Evolutionary conservation across 1,284 basidiomycete species (phyloP).

Genomic region (Paramarasmius palmivorus): DNA sequence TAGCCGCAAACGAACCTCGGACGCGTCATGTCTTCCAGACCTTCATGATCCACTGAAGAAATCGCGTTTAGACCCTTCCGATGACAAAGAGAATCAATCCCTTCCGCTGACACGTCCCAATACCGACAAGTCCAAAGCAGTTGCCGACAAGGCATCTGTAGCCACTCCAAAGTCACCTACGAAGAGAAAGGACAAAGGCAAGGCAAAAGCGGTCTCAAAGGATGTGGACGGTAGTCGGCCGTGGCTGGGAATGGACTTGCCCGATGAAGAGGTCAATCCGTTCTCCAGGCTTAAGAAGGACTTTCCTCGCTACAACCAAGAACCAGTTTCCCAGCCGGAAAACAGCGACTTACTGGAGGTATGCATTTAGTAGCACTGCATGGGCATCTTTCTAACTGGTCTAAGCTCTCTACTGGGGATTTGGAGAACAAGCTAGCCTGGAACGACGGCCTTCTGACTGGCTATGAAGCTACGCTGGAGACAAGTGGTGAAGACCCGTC

Average conservation of each 20-base stretch:
- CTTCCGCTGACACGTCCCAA: not conserved
- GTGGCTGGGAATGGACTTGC: not conserved
- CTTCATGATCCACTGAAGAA: constrained; percentile 40
- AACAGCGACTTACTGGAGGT: constrained; percentile 8
- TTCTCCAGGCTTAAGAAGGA: constrained; percentile 15
- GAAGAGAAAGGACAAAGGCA: constrained; percentile 22
- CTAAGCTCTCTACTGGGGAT: not conserved
- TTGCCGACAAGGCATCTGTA: too few species aligned
- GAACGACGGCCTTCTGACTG: constrained; percentile 18
- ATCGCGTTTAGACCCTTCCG: constrained; percentile 30
- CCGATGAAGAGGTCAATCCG: constrained; percentile 8
- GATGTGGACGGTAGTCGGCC: not conserved
- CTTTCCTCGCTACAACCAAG: constrained; percentile 9
- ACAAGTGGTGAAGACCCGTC: constrained; percentile 13
- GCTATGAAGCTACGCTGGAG: constrained; percentile 21
- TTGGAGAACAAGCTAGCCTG: constrained; percentile 17
- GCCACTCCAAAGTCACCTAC: constrained; percentile 8
- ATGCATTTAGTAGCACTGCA: too few species aligned
- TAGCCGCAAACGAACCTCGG: constrained; percentile 45
- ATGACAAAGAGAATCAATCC: constrained; percentile 39
- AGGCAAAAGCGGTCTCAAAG: constrained; percentile 15
- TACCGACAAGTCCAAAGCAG: not conserved
- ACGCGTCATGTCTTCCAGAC: constrained; percentile 32
- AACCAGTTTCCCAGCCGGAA: not conserved
- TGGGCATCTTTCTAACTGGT: not conserved